Evolutionary conservation across 1,284 basidiomycete genomes (phyloP).

Genomic region (Rhizoctonia solani): DNA sequence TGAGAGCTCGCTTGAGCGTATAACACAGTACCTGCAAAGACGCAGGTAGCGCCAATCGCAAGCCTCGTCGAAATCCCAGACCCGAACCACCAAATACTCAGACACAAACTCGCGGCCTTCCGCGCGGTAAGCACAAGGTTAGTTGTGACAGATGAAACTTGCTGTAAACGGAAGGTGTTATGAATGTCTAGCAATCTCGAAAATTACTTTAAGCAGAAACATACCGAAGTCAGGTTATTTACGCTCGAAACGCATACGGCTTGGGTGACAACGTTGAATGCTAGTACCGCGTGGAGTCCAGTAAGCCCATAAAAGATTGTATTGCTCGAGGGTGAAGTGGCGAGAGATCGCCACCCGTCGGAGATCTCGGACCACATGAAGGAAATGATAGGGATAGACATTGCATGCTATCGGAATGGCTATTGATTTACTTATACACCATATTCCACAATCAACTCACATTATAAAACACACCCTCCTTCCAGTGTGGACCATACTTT

Average conservation of each 20-base stretch:
- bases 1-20: conserved; percentile 44
- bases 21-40: conserved; percentile 65
- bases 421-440: not conserved
- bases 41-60: conserved; percentile 64
- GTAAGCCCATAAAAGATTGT: conserved; percentile 49
- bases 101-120: conserved; percentile 70
- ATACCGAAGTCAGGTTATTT: conserved; percentile 75
- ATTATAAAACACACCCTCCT: conserved; percentile 85
- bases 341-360: conserved; percentile 77
- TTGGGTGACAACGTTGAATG: conserved; percentile 75
- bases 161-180: conserved; percentile 47
- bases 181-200: not conserved
- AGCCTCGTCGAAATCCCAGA: conserved; percentile 66
- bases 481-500: conserved; percentile 76
- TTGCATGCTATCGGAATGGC: conserved; percentile 31
- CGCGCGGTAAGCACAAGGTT: conserved; percentile 71
- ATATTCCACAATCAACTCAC: conserved; percentile 46
- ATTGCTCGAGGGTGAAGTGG: conserved; percentile 60
- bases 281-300: conserved; percentile 57
- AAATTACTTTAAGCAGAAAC: conserved; percentile 44
- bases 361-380: conserved; percentile 52
- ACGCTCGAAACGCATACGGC: conserved; percentile 87
- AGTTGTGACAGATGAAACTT: conserved; percentile 71
- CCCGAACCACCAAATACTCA: conserved; percentile 77
- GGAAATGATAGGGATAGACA: conserved; percentile 37